These are phyloP conservation scores for Pulicaria dysenterica DNA, from an alignment of 129 eudicot genomes.

Conservation along the genomic window DNA sequence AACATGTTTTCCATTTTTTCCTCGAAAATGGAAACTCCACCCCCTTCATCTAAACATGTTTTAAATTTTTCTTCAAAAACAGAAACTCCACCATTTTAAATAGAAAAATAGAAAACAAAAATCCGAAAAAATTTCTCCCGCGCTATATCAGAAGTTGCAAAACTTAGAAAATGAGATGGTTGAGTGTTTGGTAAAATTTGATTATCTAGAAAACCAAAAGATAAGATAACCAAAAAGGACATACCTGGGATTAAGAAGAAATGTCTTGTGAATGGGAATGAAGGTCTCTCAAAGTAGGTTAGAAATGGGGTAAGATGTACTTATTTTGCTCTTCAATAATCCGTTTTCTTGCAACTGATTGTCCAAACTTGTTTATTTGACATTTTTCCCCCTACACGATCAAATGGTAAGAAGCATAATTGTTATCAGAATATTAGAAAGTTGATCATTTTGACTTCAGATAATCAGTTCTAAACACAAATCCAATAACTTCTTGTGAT, in stretches of 20 bases:
- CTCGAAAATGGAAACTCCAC: too few species aligned
- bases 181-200: conserved; percentile 5
- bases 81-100: too few species aligned
- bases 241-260: not conserved
- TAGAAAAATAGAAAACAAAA: too few species aligned
- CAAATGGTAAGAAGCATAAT: not conserved
- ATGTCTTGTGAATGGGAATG: not conserved
- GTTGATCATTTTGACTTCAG: too few species aligned
- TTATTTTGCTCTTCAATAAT: not conserved
- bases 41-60: too few species aligned
- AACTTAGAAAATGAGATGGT: not conserved
- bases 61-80: too few species aligned
- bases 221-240: not conserved
- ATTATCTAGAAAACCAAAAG: not conserved
- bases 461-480: too few species aligned
- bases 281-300: not conserved
- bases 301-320: not conserved
- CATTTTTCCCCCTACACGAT: not conserved
- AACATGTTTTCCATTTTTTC: too few species aligned
- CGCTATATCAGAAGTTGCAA: conserved; percentile 9
- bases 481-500: too few species aligned
- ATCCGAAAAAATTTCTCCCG: too few species aligned
- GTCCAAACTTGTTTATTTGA: not conserved
- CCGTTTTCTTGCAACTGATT: not conserved
- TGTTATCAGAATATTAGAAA: not conserved